Evolutionary conservation across 2,329 filamentous ascomycete genomes (phyloP).

Genomic region (Ophiostoma novo-ulmi): DNA sequence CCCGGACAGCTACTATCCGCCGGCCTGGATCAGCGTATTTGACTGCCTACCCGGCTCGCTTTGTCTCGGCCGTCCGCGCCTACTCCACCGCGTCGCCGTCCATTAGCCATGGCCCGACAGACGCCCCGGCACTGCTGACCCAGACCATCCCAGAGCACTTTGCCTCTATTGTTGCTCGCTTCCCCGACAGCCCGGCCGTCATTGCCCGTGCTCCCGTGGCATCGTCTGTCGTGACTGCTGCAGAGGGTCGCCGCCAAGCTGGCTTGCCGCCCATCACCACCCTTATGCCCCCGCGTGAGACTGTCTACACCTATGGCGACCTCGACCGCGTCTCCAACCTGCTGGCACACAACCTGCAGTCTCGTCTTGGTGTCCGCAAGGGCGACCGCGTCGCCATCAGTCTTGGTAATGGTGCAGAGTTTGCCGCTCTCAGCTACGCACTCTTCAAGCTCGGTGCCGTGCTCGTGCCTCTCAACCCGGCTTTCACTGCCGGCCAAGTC

Average conservation of each 20-base stretch:
- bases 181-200: conserved; percentile 60
- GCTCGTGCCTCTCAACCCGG: conserved; percentile 87
- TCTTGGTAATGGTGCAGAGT: conserved; percentile 79
- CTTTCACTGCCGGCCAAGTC: conserved; percentile 77
- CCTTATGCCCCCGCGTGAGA: conserved; percentile 42
- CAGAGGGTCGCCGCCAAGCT: background rate
- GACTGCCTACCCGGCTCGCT: background rate
- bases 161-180: conserved; percentile 54
- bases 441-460: conserved; percentile 92
- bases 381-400: conserved; percentile 82
- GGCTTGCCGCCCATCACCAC: background rate
- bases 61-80: background rate
- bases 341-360: conserved; percentile 64
- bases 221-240: conserved; percentile 18
- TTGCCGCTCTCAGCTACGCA: conserved; percentile 79
- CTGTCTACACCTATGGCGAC: conserved; percentile 64
- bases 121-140: conserved; percentile 59
- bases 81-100: conserved; percentile 8
- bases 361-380: conserved; percentile 63
- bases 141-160: conserved; percentile 72
- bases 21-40: background rate
- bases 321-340: conserved; percentile 73
- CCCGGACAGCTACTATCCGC: background rate
- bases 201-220: conserved; percentile 45
- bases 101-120: conserved; percentile 18